Evolutionary conservation across 257 asterid species (phyloP), one percentile per base, ranked within the genome.

Genomic region (Parsonsia alboflavescens): DNA sequence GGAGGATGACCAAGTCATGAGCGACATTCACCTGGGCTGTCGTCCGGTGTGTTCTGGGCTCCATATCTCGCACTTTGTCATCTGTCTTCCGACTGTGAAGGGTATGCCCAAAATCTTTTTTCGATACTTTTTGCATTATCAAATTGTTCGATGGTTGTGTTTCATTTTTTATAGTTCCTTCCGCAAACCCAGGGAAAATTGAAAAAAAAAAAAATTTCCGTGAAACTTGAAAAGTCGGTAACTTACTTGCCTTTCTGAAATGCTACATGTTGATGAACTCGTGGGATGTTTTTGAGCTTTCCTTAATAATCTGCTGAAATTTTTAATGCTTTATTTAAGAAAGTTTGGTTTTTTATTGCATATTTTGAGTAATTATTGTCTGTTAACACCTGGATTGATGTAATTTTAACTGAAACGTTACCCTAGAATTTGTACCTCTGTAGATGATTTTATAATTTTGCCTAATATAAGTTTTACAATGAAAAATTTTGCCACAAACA

Each of bases 11-110:
- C 96, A 86, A 78, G 98, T 94, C 78, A 94, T 94, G 98, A 94
- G 99, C 66, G 99, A 94, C 76, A 82, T 94, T 78, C 99, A 92
- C 81, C 86, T 94, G 28, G 99, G 99, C 8, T 94, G 99, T 72
- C 93, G 96, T 10, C 91, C 99, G 58, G n/a, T 83, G 72, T 80
- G 80, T 76, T 72, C 86, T 21, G 96, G 93, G 63, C 83, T 88
- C 33, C 89, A 85, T 81, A 44, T 86, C 72, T 94, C 99, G 73
- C 84, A 74, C 80, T 94, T 92, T 87, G 80, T 89, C 76, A 82
- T 94, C 80, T 80, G 80, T 42, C 66, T 85, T 30, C 96, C 81
- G 53, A 82, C 81, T 73, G 65, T 76, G 69, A 48, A 79, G 82
- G 90, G 88, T 84, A 80, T 44, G 50, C 42, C 12, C 1, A 9